phyloP scores from a whole-genome alignment of 202 grass and related monocot genomes.

The Dendrocalamus latiflorus region DNA sequence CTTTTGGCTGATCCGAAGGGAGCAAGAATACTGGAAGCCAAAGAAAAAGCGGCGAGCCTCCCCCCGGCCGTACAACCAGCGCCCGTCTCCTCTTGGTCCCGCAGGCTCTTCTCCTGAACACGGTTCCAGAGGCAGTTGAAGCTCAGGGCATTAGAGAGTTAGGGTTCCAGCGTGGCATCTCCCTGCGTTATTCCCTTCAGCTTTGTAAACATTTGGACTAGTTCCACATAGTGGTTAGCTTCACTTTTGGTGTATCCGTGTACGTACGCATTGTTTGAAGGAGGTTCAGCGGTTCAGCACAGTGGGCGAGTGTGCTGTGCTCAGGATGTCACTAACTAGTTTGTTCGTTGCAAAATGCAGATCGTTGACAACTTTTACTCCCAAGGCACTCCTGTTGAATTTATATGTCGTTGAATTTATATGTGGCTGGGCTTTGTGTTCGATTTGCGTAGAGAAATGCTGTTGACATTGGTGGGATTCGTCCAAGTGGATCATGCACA shows the following conservation, averaged over 20 bases:
- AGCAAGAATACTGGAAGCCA: constrained; percentile 42
- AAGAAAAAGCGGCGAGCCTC: constrained; percentile 43
- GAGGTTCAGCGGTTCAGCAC: not conserved
- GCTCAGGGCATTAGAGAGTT: not conserved
- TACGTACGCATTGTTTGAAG: constrained; percentile 1
- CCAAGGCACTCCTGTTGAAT: not conserved
- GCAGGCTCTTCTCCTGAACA: constrained; percentile 72
- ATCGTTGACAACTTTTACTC: not conserved
- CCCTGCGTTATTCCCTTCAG: not conserved
- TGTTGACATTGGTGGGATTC: not conserved
- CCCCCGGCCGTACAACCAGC: constrained; percentile 1
- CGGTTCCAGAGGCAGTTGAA: not conserved
- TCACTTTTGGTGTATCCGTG: constrained; percentile 10
- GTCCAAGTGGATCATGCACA: not conserved
- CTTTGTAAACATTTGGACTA: not conserved
- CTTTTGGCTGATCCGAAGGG: constrained; percentile 67
- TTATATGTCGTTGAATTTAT: not conserved
- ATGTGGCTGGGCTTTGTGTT: not conserved
- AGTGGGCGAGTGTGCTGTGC: too few species aligned
- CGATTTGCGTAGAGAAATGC: not conserved
- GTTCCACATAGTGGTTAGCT: constrained; percentile 16
- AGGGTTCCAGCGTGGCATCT: not conserved
- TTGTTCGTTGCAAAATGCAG: not conserved
- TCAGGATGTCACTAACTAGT: not conserved
- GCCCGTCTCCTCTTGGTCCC: constrained; percentile 31